phyloP scores from a whole-genome alignment of 2,329 filamentous ascomycete species.

The Fusarium mangiferae region DNA sequence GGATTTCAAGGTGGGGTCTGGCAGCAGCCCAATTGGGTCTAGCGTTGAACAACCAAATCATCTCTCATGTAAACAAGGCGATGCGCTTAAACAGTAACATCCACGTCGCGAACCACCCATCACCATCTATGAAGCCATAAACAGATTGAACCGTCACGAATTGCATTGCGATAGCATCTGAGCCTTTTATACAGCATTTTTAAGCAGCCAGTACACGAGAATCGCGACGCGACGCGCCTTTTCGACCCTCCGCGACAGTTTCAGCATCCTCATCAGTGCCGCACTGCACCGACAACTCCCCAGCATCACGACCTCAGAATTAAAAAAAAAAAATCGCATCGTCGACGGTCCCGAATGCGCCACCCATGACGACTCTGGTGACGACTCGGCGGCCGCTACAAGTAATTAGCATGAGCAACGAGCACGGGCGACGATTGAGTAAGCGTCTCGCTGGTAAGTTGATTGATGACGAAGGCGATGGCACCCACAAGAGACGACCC shows the following conservation, averaged over 20 bases:
- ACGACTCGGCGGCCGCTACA: conserved; percentile 71
- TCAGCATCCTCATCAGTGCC: conserved; percentile 10
- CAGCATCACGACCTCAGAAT: conserved; percentile 28
- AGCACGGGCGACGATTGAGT: conserved; percentile 69
- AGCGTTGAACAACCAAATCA: conserved; percentile 37
- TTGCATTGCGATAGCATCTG: conserved; percentile 5
- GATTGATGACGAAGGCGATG: conserved; percentile 16
- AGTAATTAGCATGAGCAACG: conserved; percentile 76
- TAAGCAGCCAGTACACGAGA: background rate
- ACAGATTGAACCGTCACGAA: conserved; percentile 27
- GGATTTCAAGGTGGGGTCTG: conserved; percentile 31
- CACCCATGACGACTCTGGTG: conserved; percentile 78
- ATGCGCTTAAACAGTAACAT: conserved; percentile 43
- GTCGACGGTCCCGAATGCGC: conserved; percentile 48
- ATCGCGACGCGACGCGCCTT: conserved; percentile 39
- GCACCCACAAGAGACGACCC: conserved; percentile 3
- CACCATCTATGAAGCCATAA: conserved; percentile 25
- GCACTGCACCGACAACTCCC: conserved; percentile 25
- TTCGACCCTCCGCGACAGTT: conserved; percentile 23
- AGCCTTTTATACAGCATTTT: background rate
- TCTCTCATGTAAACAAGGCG: conserved; percentile 46
- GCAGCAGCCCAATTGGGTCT: conserved; percentile 23
- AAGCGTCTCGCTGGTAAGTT: conserved; percentile 72
- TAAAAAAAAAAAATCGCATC: conserved; percentile 20
- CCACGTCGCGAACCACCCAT: conserved; percentile 42